Evolutionary conservation across 495 filamentous ascomycete species (phyloP).

Genomic region (Aspergillus bridgeri): DNA sequence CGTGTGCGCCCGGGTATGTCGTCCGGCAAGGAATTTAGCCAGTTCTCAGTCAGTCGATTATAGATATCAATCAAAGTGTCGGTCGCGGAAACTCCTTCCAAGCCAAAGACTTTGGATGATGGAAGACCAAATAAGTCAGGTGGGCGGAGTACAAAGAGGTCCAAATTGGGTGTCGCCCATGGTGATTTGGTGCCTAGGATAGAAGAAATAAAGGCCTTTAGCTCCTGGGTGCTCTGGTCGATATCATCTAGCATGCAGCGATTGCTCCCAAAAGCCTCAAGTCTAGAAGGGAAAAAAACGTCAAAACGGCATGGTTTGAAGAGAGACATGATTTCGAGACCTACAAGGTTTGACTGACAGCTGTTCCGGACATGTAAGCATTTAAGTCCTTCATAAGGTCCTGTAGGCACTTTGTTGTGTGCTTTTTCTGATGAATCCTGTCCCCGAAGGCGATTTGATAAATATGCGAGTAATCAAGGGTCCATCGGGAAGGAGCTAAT

Average conservation of each 20-base stretch:
- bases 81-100: not conserved
- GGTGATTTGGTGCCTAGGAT: conserved; percentile 4
- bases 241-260: conserved; percentile 28
- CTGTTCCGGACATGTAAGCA: not conserved
- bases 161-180: not conserved
- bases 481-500: conserved; percentile 23
- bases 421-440: conserved; percentile 2
- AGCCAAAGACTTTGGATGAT: not conserved
- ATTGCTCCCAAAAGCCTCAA: conserved; percentile 27
- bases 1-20: conserved; percentile 36
- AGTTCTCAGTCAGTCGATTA: conserved; percentile 37
- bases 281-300: conserved; percentile 10
- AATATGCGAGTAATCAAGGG: conserved; percentile 30
- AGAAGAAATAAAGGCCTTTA: conserved; percentile 23
- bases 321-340: not conserved
- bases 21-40: conserved; percentile 34
- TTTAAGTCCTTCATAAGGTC: conserved; percentile 17
- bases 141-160: not conserved
- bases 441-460: conserved; percentile 26
- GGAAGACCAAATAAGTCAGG: not conserved
- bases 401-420: conserved; percentile 14
- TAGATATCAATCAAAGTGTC: conserved; percentile 31
- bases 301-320: not conserved
- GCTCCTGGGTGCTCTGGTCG: conserved; percentile 29
- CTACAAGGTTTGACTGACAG: conserved; percentile 24